Conservation (phyloP, 495 filamentous ascomycete genomes). For the Penicillium cinerascens region DNA sequence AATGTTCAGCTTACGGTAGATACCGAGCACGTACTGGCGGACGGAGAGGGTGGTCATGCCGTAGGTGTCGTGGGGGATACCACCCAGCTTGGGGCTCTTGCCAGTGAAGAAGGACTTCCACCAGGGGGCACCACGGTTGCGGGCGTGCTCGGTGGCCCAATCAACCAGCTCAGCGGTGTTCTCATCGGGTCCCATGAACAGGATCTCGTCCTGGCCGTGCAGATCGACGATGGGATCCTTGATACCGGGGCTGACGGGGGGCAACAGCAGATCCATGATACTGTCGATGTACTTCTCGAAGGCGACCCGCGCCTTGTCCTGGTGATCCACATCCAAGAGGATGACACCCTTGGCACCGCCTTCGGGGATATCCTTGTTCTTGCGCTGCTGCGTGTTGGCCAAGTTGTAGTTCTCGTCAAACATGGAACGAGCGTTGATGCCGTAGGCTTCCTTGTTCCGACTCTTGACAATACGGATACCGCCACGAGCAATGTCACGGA, state of each 20-base stretch:
- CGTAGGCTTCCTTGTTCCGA: slow-evolving; percentile 87
- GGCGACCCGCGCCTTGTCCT: slow-evolving; percentile 84
- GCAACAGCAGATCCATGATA: slow-evolving; percentile 89
- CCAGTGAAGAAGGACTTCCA: slow-evolving; percentile 99
- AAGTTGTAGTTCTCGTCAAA: slow-evolving; percentile 99
- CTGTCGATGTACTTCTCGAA: slow-evolving; percentile 99
- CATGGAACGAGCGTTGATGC: slow-evolving; percentile 90
- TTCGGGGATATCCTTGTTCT: slow-evolving; percentile 99
- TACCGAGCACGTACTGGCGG: slow-evolving; percentile 90
- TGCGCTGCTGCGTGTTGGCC: slow-evolving; percentile 97
- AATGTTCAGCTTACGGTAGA: slow-evolving; percentile 91
- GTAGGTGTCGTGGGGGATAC: slow-evolving; percentile 93
- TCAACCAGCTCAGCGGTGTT: slow-evolving; percentile 96
- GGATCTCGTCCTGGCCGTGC: slow-evolving; percentile 88
- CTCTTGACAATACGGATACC: slow-evolving; percentile 99
- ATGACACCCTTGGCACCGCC: slow-evolving; percentile 98
- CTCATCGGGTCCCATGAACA: slow-evolving; percentile 98
- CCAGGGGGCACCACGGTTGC: slow-evolving; percentile 85
- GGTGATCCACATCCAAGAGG: slow-evolving; percentile 86
- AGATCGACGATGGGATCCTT: slow-evolving; percentile 98
- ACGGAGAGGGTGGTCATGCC: slow-evolving; percentile 98
- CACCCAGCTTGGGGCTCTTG: slow-evolving; percentile 91
- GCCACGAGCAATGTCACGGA: slow-evolving; percentile 94
- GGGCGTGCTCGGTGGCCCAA: slow-evolving; percentile 96
- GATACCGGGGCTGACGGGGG: slow-evolving; percentile 88